Base-by-base conservation (phyloP, 768 basidiomycete species). In the Dentipellis sp. region DNA sequence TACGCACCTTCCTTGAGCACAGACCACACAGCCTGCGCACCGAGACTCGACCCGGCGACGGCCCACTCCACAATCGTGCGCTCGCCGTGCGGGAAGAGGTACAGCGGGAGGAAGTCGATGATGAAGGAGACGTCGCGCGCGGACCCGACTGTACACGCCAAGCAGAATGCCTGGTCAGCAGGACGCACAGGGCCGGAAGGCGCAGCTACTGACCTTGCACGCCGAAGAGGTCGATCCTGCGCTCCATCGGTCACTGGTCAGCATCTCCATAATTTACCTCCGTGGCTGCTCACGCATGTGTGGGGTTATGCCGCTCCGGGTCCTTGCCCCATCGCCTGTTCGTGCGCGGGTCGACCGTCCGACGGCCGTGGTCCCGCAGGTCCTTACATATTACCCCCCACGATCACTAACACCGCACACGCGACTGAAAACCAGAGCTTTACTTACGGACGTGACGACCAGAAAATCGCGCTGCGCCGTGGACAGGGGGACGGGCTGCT, bases 21-120 rank as follows among this genome's bases (percentile, higher is more conserved):
- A 23, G 86, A 75, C 91, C 92, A 94, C 0, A 88, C 75, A 0
- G 89, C 77, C 66, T 97, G 91, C 0, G 91, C 92, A 0, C 92
- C 93, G 0, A 97, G 79, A 58, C 86, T 89, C 61, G 86, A 75
- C 0, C 93, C 93, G 0, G 80, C 77, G 3, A 87, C 74, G 10
- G 82, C 81, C 84, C 86, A 97, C 56, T 81, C 76, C 5, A 71
- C 75, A 38, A 94, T 77, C 12, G 63, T 66, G 23, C 80, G 75
- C 60, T 91, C 83, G 10, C 72, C 81, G 11, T 70, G 59, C 0
- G 91, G 90, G 65, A 85, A 94, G 9, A 94, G 67, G 64, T 84
- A 86, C 0, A 82, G 68, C 0, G 86, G 82, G 3, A 94, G 74
- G 62, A 88, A 84, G 65, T 94, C 90, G 53, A 93, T 86, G 57